Conservation (phyloP, 768 basidiomycete genomes). For the Boletus pseudo-olivaceus region DNA sequence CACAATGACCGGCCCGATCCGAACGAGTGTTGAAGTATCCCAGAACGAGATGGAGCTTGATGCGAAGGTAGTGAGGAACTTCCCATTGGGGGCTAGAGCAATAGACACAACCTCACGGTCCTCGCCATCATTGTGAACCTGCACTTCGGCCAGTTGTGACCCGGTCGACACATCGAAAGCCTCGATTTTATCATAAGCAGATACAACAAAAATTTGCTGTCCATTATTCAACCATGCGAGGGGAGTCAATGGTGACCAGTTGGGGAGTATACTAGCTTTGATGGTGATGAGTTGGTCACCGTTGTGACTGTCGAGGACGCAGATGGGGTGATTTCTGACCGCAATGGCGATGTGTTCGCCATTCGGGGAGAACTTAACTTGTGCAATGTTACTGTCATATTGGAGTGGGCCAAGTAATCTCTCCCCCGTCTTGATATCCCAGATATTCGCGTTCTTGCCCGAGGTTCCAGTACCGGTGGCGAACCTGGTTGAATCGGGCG, state of each 20-base stretch:
- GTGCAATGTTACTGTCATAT: neutral
- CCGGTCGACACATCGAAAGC: neutral
- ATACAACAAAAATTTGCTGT: neutral
- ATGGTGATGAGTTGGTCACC: slow-evolving; percentile 1
- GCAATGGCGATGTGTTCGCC: neutral
- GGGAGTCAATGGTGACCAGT: neutral
- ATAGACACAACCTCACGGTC: neutral
- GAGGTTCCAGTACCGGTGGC: neutral
- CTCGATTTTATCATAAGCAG: neutral
- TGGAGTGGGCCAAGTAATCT: neutral
- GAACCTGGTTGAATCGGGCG: neutral
- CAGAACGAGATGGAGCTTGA: neutral
- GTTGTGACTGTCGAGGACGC: neutral
- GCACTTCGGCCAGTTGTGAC: neutral
- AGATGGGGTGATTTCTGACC: neutral
- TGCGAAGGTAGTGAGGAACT: neutral
- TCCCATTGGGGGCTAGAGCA: neutral
- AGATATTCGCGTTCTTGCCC: neutral
- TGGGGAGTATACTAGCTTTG: neutral
- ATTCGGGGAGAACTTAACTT: slow-evolving; percentile 1
- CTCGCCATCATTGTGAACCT: neutral
- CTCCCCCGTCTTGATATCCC: neutral
- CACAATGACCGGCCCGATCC: neutral
- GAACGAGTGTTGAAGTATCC: neutral
- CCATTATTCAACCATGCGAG: neutral